These are phyloP conservation scores for Hermanozyma aechmeae DNA, from an alignment of 805 yeast genomes.

Conservation along the genomic window DNA sequence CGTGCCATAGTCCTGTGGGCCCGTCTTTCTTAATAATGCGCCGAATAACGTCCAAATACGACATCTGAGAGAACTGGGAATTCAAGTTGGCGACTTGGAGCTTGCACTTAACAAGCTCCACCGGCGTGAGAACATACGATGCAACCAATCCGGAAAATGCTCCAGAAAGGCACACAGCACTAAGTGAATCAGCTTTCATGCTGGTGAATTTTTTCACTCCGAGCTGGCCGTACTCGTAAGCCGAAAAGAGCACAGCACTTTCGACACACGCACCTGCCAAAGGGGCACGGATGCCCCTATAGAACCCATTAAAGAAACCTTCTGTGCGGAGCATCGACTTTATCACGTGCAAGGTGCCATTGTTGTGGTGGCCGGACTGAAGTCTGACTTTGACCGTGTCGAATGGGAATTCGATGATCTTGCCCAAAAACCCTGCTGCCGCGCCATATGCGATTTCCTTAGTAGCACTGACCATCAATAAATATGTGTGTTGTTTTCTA, in stretches of 20 bases:
- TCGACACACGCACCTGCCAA: conserved; percentile 86
- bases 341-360: conserved; percentile 60
- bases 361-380: conserved; percentile 41
- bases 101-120: conserved; percentile 85
- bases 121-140: conserved; percentile 78
- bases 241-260: conserved; percentile 68
- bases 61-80: conserved; percentile 12
- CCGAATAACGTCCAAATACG: conserved; percentile 21
- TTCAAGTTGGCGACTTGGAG: conserved; percentile 53
- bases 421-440: conserved; percentile 74
- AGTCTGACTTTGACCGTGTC: conserved; percentile 87
- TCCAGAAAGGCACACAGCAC: conserved; percentile 48
- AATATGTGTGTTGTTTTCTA: too few relatives aligned
- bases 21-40: conserved; percentile 46
- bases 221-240: conserved; percentile 35
- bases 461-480: neutral
- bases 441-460: conserved; percentile 43
- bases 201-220: conserved; percentile 2
- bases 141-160: conserved; percentile 78
- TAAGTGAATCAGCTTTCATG: conserved; percentile 3
- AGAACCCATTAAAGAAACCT: conserved; percentile 66
- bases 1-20: conserved; percentile 72
- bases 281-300: conserved; percentile 74
- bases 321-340: conserved; percentile 52
- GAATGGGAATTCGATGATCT: conserved; percentile 81